Evolutionary conservation across 73 alveolate species (phyloP).

Genomic region (Stentor coeruleus): DNA sequence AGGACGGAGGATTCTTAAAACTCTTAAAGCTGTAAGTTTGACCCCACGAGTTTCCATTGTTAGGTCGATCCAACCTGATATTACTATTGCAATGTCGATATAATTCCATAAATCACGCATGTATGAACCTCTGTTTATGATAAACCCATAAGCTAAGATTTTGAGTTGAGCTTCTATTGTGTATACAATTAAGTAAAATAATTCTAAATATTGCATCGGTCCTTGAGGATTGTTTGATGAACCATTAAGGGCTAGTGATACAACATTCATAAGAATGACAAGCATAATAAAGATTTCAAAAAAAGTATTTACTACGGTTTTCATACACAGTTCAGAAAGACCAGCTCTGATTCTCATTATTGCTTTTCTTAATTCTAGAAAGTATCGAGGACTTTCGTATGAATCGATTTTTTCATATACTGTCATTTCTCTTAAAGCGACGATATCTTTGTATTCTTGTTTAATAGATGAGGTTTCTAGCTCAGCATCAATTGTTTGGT

Average conservation of each 20-base stretch:
- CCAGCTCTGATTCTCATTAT: background rate
- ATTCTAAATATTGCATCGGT: slow-evolving; percentile 25
- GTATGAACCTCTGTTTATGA: slow-evolving; percentile 63
- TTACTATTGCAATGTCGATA: slow-evolving; percentile 63
- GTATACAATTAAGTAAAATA: slow-evolving; percentile 44
- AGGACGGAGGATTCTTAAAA: slow-evolving; percentile 90
- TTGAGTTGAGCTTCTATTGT: slow-evolving; percentile 50
- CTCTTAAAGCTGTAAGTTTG: slow-evolving; percentile 73
- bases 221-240: slow-evolving; percentile 53
- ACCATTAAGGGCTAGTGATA: slow-evolving; percentile 78
- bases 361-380: slow-evolving; percentile 5
- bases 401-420: background rate
- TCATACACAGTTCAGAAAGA: background rate
- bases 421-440: no score
- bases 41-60: slow-evolving; percentile 34
- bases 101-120: slow-evolving; percentile 78
- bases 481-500: no score
- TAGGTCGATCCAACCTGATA: slow-evolving; percentile 53
- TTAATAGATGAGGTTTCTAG: no score
- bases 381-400: background rate
- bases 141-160: slow-evolving; percentile 61
- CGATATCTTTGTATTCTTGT: no score
- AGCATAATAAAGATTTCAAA: slow-evolving; percentile 51
- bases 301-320: slow-evolving; percentile 20
- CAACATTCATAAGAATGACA: slow-evolving; percentile 55